Evolutionary conservation across 345 rosid genomes (phyloP), one percentile per base, ranked within the genome.

Genomic region (Populus ilicifolia): DNA sequence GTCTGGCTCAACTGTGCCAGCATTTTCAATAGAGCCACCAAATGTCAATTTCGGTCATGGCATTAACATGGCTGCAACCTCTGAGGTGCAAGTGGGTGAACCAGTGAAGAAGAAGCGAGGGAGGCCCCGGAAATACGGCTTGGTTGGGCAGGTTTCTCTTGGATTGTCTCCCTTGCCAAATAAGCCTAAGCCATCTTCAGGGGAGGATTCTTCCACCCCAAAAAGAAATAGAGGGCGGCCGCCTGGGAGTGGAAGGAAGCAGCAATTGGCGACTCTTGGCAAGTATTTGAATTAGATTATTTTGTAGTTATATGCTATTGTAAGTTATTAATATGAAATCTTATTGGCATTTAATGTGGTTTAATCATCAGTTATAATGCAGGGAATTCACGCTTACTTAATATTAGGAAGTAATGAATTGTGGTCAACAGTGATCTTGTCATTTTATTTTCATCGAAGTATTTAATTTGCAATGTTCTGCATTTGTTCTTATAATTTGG

Each of bases 161-260:
- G 97, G 97, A 33, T 87, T 94, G 67, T 90, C 94, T 77, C 88
- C 97, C 25, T 71, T 90, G 89, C 86, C 89, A 2, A 81, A 83
- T 23, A 88, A 80, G 80, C 80, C 90, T 54, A 89, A 84, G 85
- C 85, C 92, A 46, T 89, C 91, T 21, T 80, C 92, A 16, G 85
- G 80, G 38, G 83, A 89, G 43, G 91, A 87, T 85, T 81, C 97
- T 0, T 81, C 85, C 76, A 84, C 84, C 48, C 88, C 88, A 33
- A 94, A 85, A 80, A 78, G 89, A 79, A 78, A 78, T 21, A 85
- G 93, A 87, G 99, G 99, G 30, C 89, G 98, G 66, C 98, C 99
- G n/a, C 99, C 94, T 76, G 99, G 99, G 20, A 87, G 86, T 75
- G 98, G 99, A 77, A 89, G 99, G 87, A 96, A 96, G 89, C 99